Conservation (phyloP, 2,329 filamentous ascomycete species). For the Cryphonectria japonica region DNA sequence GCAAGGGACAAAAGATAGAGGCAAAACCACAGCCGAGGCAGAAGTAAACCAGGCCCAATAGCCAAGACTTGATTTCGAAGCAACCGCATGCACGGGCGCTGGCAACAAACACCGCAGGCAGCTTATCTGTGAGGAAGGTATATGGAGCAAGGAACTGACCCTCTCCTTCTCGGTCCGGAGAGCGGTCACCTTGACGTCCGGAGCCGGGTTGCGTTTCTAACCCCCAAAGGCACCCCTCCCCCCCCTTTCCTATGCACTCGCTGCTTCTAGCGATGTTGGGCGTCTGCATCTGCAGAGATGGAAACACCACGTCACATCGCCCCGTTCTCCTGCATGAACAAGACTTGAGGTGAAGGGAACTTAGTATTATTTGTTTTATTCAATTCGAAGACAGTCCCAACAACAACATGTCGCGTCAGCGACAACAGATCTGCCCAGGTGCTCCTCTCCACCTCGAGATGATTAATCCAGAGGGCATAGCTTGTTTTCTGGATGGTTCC, state of each 20-base stretch:
- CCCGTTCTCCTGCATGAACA: conserved; percentile 3
- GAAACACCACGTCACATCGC: conserved; percentile 11
- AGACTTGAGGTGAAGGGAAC: background rate
- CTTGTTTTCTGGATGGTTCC: background rate
- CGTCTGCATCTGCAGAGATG: background rate
- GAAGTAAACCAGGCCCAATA: background rate
- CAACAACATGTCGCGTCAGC: background rate
- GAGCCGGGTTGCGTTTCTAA: background rate
- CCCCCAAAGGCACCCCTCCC: no score
- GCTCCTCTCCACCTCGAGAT: background rate
- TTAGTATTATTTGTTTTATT: no score
- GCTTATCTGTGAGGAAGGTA: background rate
- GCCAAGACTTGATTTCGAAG: background rate
- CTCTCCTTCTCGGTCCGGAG: conserved; percentile 3
- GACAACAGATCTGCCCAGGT: background rate
- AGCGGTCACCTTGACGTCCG: background rate
- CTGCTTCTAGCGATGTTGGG: background rate
- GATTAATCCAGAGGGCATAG: background rate
- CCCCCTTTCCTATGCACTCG: background rate
- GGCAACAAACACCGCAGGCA: background rate
- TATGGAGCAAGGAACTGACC: background rate
- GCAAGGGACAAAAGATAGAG: background rate
- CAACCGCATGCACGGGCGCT: background rate
- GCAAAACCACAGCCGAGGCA: background rate
- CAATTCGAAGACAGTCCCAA: background rate